Evolutionary conservation across 1,284 basidiomycete species (phyloP).

Genomic region (Leccinum angustisporum): DNA sequence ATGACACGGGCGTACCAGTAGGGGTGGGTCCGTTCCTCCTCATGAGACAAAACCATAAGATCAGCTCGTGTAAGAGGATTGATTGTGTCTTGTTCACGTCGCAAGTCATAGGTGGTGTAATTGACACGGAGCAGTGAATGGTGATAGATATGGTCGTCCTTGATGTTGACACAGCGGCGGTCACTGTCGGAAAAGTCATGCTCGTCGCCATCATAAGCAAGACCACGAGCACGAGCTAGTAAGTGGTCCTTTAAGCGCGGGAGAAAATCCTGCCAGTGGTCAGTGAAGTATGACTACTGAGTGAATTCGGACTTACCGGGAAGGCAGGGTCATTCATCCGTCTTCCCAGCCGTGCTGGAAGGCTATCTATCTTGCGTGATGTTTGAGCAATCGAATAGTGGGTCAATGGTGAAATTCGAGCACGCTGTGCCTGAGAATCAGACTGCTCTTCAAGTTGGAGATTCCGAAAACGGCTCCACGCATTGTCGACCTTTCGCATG

Average conservation of each 20-base stretch:
- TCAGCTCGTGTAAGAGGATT: neutral
- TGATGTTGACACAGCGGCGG: neutral
- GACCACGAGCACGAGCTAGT: neutral
- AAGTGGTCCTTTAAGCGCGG: neutral
- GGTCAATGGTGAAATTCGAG: neutral
- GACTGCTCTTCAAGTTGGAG: neutral
- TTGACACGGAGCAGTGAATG: neutral
- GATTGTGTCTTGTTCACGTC: neutral
- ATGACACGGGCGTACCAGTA: neutral
- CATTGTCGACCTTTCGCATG: neutral
- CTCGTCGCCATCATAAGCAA: neutral
- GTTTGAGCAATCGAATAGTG: neutral
- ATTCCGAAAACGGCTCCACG: neutral
- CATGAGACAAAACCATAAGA: neutral
- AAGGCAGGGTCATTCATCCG: neutral
- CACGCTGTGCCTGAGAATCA: neutral
- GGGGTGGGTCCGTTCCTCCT: neutral
- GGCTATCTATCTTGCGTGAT: neutral
- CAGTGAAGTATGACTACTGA: neutral
- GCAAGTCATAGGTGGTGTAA: neutral
- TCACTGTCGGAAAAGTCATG: neutral
- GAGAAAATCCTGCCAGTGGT: neutral
- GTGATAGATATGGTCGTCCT: neutral
- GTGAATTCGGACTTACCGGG: neutral
- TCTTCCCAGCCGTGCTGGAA: neutral